These are phyloP conservation scores for Gaultheria prostrata DNA, from an alignment of 148 eudicot species.

Conservation along the genomic window DNA sequence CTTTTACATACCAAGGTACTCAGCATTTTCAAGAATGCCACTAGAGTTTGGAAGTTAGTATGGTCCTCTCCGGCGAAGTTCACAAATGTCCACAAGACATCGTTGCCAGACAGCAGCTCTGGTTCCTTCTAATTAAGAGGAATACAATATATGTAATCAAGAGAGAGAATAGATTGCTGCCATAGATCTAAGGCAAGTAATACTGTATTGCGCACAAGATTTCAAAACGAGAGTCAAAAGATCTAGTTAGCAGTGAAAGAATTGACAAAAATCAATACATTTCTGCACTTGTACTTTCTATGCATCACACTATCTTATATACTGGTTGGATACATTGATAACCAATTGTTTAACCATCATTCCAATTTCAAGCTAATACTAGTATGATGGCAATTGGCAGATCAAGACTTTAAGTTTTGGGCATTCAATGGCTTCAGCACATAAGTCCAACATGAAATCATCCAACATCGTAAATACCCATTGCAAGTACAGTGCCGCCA, in stretches of 20 bases:
- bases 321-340: background rate
- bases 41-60: conserved; percentile 83
- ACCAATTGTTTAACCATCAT: background rate
- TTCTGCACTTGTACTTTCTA: background rate
- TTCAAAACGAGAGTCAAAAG: background rate
- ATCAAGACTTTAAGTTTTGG: background rate
- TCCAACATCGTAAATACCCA: background rate
- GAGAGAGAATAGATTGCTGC: background rate
- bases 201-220: background rate
- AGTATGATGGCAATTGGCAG: background rate
- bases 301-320: background rate
- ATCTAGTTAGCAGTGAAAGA: background rate
- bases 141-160: conserved; percentile 10
- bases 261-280: background rate
- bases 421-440: background rate
- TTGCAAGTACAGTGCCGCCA: background rate
- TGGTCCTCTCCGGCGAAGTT: conserved; percentile 97
- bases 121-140: conserved; percentile 73
- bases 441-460: background rate
- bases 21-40: conserved; percentile 87
- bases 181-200: background rate
- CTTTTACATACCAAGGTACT: conserved; percentile 72
- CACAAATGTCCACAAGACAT: conserved; percentile 93
- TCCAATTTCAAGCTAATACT: background rate
- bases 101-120: conserved; percentile 90